Evolutionary conservation across 2,329 filamentous ascomycete species (phyloP).

Genomic region (Ophiocordyceps camponoti-saundersi): DNA sequence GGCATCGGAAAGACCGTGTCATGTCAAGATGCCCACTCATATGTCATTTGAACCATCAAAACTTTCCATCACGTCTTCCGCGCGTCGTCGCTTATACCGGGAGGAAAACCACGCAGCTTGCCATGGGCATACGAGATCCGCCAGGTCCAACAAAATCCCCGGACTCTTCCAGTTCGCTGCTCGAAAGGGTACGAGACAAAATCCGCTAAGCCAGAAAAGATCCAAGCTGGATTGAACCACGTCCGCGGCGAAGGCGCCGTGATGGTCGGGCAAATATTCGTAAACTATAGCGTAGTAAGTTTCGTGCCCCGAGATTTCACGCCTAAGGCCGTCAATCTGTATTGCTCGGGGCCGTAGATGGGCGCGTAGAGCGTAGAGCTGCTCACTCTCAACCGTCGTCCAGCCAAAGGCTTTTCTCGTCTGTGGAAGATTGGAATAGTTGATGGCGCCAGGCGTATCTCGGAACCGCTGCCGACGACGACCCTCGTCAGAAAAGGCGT

Average conservation of each 20-base stretch:
- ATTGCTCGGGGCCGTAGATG: neutral
- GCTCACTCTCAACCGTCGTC: neutral
- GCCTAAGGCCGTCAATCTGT: neutral
- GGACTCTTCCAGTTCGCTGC: neutral
- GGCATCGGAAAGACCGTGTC: too few species aligned
- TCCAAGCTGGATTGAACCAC: neutral
- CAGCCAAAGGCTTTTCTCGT: conserved; percentile 1
- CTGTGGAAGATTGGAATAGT: neutral
- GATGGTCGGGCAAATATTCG: neutral
- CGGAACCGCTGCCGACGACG: neutral
- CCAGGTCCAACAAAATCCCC: neutral
- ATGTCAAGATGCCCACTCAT: too few species aligned
- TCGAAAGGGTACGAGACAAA: neutral
- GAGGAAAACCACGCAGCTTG: neutral
- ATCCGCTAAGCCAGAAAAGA: neutral
- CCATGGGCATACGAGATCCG: conserved; percentile 1
- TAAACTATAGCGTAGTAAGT: neutral
- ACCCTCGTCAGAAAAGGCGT: conserved; percentile 1
- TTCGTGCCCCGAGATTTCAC: neutral
- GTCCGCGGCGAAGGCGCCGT: neutral
- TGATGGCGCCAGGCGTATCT: neutral
- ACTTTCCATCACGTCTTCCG: neutral
- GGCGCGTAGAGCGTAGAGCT: neutral
- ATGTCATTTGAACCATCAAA: too few species aligned
- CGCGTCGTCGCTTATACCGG: neutral